Evolutionary conservation across 2,329 filamentous ascomycete species (phyloP).

Genomic region (Helicocarpus griseus): DNA sequence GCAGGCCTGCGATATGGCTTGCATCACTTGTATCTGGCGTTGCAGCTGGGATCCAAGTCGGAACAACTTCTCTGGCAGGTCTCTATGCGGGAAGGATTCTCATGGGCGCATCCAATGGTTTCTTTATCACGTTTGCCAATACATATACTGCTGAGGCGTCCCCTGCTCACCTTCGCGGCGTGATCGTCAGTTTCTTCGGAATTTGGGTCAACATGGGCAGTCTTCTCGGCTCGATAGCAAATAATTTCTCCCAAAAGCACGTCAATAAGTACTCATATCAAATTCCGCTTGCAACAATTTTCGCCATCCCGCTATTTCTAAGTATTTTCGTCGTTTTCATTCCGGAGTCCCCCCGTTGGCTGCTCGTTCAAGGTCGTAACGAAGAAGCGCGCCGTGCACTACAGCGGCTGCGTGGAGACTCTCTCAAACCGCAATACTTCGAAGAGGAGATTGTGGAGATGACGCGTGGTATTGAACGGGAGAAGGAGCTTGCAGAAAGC

Average conservation of each 20-base stretch:
- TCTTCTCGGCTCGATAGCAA: background rate
- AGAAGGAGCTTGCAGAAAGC: background rate
- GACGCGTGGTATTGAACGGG: background rate
- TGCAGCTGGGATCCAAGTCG: background rate
- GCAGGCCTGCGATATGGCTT: background rate
- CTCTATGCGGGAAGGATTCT: background rate
- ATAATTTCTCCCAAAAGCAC: background rate
- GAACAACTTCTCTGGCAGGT: background rate
- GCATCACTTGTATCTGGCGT: background rate
- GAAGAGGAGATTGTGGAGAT: background rate
- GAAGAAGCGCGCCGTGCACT: background rate
- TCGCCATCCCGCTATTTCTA: background rate
- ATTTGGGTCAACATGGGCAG: background rate
- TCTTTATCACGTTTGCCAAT: background rate
- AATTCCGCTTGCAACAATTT: background rate
- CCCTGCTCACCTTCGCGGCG: background rate
- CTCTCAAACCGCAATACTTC: background rate
- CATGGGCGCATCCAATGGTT: background rate
- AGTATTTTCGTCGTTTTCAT: background rate
- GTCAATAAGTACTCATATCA: background rate
- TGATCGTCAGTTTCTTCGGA: background rate
- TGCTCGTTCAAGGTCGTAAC: background rate
- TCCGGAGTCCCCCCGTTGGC: background rate
- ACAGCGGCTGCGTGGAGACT: background rate
- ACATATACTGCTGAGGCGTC: background rate